Base-by-base conservation (phyloP, 2,329 filamentous ascomycete species). In the Fusarium cicatricum region DNA sequence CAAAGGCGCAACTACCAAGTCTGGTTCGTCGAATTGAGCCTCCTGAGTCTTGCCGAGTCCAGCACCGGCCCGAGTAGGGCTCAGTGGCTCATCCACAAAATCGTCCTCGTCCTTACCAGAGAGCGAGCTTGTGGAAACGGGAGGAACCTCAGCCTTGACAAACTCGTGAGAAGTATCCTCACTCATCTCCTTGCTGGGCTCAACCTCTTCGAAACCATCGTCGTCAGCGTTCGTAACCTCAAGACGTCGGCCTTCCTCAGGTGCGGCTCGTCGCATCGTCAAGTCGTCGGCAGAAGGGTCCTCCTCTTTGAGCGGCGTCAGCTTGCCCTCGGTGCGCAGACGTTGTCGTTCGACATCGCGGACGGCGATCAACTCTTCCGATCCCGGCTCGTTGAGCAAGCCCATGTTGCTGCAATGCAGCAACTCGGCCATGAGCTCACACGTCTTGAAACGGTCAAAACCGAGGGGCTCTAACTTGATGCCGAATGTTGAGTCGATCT, bases 351-450 rank as follows among this genome's bases (percentile, higher is more conserved):
- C 92, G 11, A 82, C 77, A 70, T 99, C 93, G 56, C 95, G 85
- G 36, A 86, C 82, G 57, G 84, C 86, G 55, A 98, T 92, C 62
- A 97, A 86, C 62, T 92, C 88, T 72, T 99, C 93, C 11, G 92
- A 93, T 28, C 94, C 95, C 10, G 86, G 81, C 72, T 98, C 93
- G 71, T 99, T 99, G 63, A 99, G 79, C 31, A 99, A 80, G 6
- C 91, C 93, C 95, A 99, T 99, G 72, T 99, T 99, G 74, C 94
- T 98, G 76, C 95, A 99, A 75, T 99, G 95, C 33, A 99, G 78
- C 38, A 99, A 81, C 75, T 99, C 95, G 1, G 95, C 95, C 95
- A 99, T 98, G 55, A 99, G 82, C 76, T 99, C 95, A 74, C 95
- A 99, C 0, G 95, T 98, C 80, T 99, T 99, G 81, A 99, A 99